Base-by-base conservation (phyloP, 352 stramenopile species). In the Thalassiosira hispida region DNA sequence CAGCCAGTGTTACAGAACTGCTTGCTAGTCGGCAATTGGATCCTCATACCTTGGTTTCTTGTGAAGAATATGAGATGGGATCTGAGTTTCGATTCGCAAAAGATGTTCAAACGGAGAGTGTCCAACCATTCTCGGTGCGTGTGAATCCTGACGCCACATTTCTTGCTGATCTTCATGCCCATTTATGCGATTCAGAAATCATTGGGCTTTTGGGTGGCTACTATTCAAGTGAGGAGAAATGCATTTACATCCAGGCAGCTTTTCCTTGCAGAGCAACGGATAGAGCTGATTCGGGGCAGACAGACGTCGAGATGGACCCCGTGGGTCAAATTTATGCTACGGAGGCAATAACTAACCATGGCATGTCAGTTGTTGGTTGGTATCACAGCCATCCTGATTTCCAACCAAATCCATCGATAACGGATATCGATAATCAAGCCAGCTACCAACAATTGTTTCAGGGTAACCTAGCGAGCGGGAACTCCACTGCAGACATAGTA, bases 351-450 rank as follows among this genome's bases (percentile, higher is more conserved):
- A 73, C 92, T 71, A 93, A 96, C 42, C 90, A 95, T 1, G 85
- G 95, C 57, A 74, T 98, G 2, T 92, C 96, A 63, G 94, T 98
- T 47, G 95, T 98, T 2, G 96, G 96, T 2, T 98, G 96, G 96
- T 98, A 98, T 68, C 96, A 98, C 81, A 97, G 92, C 7, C 96
- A 98, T 78, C 96, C 96, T 11, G 92, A 90, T 25, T 98, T 98
- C 85, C 90, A 94, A 16, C 95, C 96, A 0, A 94, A 97, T 79
- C 96, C 96, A 12, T 97, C 93, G 0, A 85, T 98, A 55, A 95
- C 93, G 35, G 96, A 98, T 64, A 97, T 98, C 75, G 93, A 97
- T 63, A 98, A 98, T 74, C 96, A 98, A 84, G 87, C 85, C 8
- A 97, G 90, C 68, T 98, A 98, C 75, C 96, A 98, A 72, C 82